These are phyloP conservation scores for Neofusicoccum laricinum DNA, from an alignment of 2,329 filamentous ascomycete species.

Conservation along the genomic window DNA sequence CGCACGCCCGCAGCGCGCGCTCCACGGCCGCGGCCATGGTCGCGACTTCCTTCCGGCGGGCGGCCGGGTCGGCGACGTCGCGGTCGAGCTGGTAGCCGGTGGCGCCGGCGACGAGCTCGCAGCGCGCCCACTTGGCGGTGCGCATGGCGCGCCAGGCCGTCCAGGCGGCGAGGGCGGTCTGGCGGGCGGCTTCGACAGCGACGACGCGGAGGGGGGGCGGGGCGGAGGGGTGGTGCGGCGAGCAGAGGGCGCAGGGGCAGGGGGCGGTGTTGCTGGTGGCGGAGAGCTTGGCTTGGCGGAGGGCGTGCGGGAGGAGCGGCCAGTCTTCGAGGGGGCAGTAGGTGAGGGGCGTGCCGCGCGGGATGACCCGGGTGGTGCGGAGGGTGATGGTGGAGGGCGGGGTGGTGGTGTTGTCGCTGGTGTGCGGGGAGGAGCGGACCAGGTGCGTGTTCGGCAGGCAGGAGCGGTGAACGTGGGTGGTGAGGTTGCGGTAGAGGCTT, in stretches of 20 bases:
- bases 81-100: background rate
- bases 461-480: background rate
- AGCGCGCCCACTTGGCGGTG: background rate
- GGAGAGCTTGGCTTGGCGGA: background rate
- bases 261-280: background rate
- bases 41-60: background rate
- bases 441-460: background rate
- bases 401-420: background rate
- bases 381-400: background rate
- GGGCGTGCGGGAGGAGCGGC: background rate
- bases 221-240: background rate
- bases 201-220: background rate
- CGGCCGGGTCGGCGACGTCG: background rate
- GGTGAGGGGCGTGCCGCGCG: background rate
- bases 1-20: too few relatives aligned
- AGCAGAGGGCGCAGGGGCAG: background rate
- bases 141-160: background rate
- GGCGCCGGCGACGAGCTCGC: background rate
- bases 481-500: background rate
- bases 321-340: background rate
- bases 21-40: too few relatives aligned
- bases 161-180: background rate
- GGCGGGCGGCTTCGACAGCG: background rate
- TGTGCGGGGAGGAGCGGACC: background rate
- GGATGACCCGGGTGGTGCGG: background rate